Evolutionary conservation across 805 yeast species (phyloP), one percentile per base, ranked within the genome.

Genomic region (Zygosaccharomyces siamensis): DNA sequence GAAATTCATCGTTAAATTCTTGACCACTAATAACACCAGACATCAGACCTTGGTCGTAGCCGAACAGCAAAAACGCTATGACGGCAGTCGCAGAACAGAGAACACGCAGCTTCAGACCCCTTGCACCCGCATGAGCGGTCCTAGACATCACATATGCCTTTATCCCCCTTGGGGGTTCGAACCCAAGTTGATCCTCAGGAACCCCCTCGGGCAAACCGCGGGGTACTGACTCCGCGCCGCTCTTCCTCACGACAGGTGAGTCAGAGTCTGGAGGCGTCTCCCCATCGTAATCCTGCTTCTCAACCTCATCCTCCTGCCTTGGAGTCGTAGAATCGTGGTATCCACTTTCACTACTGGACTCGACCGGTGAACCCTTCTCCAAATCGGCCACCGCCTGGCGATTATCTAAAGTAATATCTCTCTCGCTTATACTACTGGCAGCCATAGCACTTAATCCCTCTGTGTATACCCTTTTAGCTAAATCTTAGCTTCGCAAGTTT

Each of bases 41-140:
- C 89, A 84, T 84, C 45, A 85, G 77, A 62, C 92, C 92, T 65
- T 85, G 92, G 61, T 85, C 89, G 58, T 83, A 85, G 48, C 92
- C 92, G 59, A 85, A 84, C 45, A 84, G 73, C 7, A 80, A 73
- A 64, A 84, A 83, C 1, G 86, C 89, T 6, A 56, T 58, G 45
- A 81, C 80, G 45, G 90, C 84, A 39, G 80, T 74, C 42, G 76
- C 71, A 5, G 90, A 77, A 47, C 79, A 69, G 16, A 74, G 60
- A 18, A 63, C 59, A 54, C 79, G 72, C 35, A 80, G 75, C 28
- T 70, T 65, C 54, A 75, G 72, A 51, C 90, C 90, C 37, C 66
- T 62, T 7, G 80, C 64, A n/a, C 87, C 86, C 46, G 72, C 64
- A 7, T 84, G 79, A 51, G 76, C 73, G 35, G 83, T 78, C 67